A percentile compares a stretch with the other conserved stretches of the same genome.
Evolutionary conservation across 2,329 filamentous ascomycete species (phyloP).

Genomic region (Teratosphaeria nubilosa): DNA sequence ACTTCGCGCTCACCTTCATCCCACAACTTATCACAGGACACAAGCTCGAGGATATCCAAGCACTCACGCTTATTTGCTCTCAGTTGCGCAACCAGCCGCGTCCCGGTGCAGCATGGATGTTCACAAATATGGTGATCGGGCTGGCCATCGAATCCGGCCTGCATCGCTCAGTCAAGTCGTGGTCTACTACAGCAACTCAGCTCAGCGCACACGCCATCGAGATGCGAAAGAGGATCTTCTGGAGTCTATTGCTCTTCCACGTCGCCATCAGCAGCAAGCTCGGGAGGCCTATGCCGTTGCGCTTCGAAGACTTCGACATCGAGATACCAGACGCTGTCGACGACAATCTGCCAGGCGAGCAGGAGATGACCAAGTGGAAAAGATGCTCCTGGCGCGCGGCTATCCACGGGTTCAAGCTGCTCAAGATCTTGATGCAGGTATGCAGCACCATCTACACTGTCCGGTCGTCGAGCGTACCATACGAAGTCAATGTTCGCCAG

Average conservation of each 20-base stretch:
- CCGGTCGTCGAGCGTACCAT: constrained; percentile 39
- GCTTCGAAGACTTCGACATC: constrained; percentile 65
- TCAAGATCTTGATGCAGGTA: constrained; percentile 61
- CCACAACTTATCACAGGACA: constrained; percentile 53
- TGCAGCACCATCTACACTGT: constrained; percentile 68
- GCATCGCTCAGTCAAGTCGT: constrained; percentile 58
- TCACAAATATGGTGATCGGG: constrained; percentile 54
- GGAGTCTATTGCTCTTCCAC: constrained; percentile 57
- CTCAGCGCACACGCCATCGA: constrained; percentile 56
- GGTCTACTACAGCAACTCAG: constrained; percentile 41
- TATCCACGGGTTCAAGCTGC: constrained; percentile 54
- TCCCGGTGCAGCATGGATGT: constrained; percentile 61
- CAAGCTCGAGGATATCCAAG: constrained; percentile 60
- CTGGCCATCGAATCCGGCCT: constrained; percentile 66
- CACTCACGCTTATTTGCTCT: constrained; percentile 58
- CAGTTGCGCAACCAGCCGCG: constrained; percentile 72
- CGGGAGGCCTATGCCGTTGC: constrained; percentile 66
- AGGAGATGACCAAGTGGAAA: constrained; percentile 32
- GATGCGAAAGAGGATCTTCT: constrained; percentile 69
- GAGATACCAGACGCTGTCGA: constrained; percentile 63
- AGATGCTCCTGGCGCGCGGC: constrained; percentile 60
- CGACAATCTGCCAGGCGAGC: constrained; percentile 59
- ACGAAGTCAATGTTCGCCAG: constrained; percentile 51
- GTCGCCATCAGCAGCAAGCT: constrained; percentile 64
- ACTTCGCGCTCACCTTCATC: constrained; percentile 61